These are phyloP conservation scores for Aspergillus vadensis DNA, from an alignment of 2,329 filamentous ascomycete species.

Conservation along the genomic window DNA sequence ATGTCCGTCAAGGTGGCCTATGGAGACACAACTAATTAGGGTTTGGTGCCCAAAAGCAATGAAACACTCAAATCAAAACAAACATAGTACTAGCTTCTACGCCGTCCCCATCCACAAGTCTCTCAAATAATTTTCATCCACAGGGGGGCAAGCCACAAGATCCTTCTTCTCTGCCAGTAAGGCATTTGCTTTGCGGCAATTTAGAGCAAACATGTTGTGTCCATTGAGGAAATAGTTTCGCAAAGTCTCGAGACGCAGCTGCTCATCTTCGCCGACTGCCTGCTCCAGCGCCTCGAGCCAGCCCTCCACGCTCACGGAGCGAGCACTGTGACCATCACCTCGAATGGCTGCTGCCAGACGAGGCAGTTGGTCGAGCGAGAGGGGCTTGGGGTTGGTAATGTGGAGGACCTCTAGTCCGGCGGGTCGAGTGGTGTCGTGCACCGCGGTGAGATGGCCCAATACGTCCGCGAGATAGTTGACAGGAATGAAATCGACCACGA, in stretches of 20 bases:
- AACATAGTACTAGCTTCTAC: background rate
- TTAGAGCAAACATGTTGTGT: conserved; percentile 5
- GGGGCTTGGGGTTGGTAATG: background rate
- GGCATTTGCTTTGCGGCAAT: background rate
- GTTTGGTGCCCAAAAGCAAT: too few species aligned
- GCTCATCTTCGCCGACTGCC: background rate
- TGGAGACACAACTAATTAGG: too few species aligned
- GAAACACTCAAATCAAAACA: background rate
- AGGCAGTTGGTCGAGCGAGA: background rate
- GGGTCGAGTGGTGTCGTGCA: background rate
- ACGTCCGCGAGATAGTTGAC: conserved; percentile 2
- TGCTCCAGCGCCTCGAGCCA: background rate
- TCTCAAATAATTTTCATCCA: conserved; percentile 1
- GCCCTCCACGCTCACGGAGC: background rate
- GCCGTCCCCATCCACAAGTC: background rate
- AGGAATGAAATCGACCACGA: conserved; percentile 5
- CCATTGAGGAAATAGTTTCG: background rate
- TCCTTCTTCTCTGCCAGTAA: background rate
- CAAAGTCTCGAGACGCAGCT: background rate
- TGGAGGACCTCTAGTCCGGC: background rate
- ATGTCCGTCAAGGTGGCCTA: background rate
- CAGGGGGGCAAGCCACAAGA: background rate
- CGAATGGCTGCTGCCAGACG: background rate
- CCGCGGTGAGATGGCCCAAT: background rate
- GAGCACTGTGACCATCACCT: background rate